Evolutionary conservation across 768 basidiomycete genomes (phyloP).

Genomic region (Filobasidium floriforme): DNA sequence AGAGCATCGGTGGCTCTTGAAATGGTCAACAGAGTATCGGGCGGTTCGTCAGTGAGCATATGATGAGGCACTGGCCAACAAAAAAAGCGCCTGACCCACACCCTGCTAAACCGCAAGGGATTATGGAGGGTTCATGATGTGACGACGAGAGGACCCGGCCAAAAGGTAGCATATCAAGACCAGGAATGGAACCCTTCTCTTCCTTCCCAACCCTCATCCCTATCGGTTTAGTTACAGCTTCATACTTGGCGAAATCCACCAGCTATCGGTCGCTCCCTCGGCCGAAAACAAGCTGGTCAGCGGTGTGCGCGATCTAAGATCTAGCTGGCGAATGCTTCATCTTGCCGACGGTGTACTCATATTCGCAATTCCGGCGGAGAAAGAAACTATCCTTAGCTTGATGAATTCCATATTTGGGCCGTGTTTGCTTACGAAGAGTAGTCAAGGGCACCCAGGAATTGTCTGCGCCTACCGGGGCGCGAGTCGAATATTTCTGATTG

Average conservation of each 20-base stretch:
- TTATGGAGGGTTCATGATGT: neutral
- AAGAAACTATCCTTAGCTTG: neutral
- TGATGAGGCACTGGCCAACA: too few relatives aligned
- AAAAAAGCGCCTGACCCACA: neutral
- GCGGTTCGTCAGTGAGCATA: too few relatives aligned
- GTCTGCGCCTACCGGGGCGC: too few relatives aligned
- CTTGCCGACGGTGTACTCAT: too few relatives aligned
- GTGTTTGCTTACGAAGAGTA: too few relatives aligned
- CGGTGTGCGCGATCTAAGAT: neutral
- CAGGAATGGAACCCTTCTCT: slow-evolving; percentile 11
- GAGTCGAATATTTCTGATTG: too few relatives aligned
- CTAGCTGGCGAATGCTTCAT: slow-evolving; percentile 17
- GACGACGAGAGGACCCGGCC: neutral
- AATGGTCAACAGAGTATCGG: too few relatives aligned
- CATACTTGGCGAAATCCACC: slow-evolving; percentile 16
- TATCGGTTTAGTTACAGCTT: slow-evolving; percentile 20
- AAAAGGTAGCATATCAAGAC: slow-evolving; percentile 10
- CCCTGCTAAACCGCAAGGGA: too few relatives aligned
- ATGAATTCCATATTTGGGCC: neutral
- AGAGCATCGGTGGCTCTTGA: too few relatives aligned
- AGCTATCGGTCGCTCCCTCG: neutral
- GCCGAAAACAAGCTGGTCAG: slow-evolving; percentile 7
- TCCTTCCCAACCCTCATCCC: slow-evolving; percentile 18
- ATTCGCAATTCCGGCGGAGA: too few relatives aligned
- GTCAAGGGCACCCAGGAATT: too few relatives aligned